phyloP scores from a whole-genome alignment of 1,284 basidiomycete genomes.

The Ustilago xerochloae region DNA sequence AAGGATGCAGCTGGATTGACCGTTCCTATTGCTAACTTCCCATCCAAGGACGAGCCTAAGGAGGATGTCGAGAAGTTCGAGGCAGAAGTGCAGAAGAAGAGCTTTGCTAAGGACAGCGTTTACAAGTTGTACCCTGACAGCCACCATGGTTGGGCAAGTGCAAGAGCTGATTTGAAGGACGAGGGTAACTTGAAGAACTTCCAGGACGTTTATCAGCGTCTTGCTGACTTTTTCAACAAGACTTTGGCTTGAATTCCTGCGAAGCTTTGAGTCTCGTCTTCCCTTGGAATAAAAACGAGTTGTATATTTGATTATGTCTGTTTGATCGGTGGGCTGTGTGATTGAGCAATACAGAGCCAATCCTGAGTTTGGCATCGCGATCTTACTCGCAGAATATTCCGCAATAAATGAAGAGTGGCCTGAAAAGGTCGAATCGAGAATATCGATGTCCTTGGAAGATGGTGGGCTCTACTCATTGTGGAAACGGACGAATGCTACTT shows the following conservation, averaged over 20 bases:
- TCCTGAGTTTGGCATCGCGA: too few species aligned
- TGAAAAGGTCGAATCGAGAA: too few species aligned
- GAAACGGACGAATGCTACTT: too few species aligned
- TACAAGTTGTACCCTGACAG: conserved; percentile 72
- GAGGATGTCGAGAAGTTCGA: conserved; percentile 72
- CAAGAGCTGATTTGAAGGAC: conserved; percentile 76
- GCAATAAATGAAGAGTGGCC: too few species aligned
- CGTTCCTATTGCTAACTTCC: conserved; percentile 75
- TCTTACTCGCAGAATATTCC: too few species aligned
- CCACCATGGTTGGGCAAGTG: conserved; percentile 78
- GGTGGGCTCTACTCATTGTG: too few species aligned
- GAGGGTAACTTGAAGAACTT: conserved; percentile 76
- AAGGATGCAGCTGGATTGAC: conserved; percentile 73
- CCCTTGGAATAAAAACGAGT: too few species aligned
- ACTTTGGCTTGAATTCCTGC: conserved; percentile 25
- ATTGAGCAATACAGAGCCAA: too few species aligned
- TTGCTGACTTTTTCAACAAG: conserved; percentile 55
- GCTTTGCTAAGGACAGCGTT: conserved; percentile 73
- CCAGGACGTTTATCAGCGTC: conserved; percentile 74
- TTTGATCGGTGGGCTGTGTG: too few species aligned
- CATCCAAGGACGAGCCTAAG: conserved; percentile 75
- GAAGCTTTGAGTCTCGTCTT: too few species aligned
- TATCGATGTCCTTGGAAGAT: too few species aligned
- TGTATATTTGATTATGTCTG: too few species aligned
- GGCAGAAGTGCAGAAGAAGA: conserved; percentile 68